Percentiles rank a stretch among this genome's conserved stretches.
phyloP scores from a whole-genome alignment of 805 yeast genomes.

The Barnettozyma siamensis region DNA sequence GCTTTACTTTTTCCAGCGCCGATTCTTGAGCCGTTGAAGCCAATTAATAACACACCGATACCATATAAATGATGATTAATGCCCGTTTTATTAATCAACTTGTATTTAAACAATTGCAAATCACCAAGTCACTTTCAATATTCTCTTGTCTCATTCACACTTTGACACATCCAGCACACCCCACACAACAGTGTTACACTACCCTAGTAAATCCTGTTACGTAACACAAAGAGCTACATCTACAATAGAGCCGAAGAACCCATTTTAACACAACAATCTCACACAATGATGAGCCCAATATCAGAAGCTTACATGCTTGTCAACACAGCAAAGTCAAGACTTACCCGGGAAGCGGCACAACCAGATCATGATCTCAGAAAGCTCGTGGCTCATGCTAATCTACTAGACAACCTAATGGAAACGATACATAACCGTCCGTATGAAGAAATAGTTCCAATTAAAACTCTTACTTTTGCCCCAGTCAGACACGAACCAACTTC shows the following conservation, averaged over 20 bases:
- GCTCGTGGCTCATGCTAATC: slow-evolving; percentile 24
- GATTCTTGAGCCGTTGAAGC: background rate
- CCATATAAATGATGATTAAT: slow-evolving; percentile 2
- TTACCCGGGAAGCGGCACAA: slow-evolving; percentile 20
- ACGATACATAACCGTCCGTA: slow-evolving; percentile 16
- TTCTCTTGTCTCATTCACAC: no score
- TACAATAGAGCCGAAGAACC: background rate
- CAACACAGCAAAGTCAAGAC: slow-evolving; percentile 21
- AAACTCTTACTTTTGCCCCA: slow-evolving; percentile 7
- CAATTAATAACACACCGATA: background rate
- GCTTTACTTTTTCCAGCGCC: background rate
- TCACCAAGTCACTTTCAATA: no score
- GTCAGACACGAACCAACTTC: slow-evolving; percentile 11
- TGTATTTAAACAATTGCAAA: background rate
- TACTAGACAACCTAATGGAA: slow-evolving; percentile 23
- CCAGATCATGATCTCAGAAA: slow-evolving; percentile 22
- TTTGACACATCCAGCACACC: no score
- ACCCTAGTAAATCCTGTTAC: no score
- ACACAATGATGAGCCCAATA: slow-evolving; percentile 13
- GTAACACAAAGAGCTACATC: background rate
- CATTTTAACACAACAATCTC: background rate
- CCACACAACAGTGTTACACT: no score
- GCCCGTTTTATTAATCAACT: background rate
- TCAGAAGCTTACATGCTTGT: slow-evolving; percentile 23
- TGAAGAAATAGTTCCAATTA: slow-evolving; percentile 5